Evolutionary conservation across 352 stramenopile species (phyloP).

Genomic region (Phytophthora sojae): DNA sequence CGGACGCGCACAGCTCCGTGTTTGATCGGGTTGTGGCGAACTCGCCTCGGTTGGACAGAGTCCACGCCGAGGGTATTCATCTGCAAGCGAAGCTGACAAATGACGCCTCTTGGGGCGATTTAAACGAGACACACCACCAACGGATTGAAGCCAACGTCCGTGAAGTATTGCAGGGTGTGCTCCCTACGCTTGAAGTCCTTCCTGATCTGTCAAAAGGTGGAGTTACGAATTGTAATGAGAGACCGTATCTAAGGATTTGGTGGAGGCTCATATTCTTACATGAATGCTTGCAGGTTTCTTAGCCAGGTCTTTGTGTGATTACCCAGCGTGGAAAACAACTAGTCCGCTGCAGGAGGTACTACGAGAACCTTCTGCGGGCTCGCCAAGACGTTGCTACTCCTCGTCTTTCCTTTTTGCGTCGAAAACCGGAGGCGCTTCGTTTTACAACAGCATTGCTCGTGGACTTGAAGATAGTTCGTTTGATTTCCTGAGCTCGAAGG

Average conservation of each 20-base stretch:
- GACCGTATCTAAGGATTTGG: not conserved
- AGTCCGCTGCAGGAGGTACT: conserved; percentile 26
- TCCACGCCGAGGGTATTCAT: conserved; percentile 48
- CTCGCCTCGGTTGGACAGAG: conserved; percentile 31
- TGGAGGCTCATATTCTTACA: not conserved
- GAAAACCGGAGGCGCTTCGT: conserved; percentile 6
- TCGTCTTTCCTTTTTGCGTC: conserved; percentile 44
- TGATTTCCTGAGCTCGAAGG: conserved; percentile 6
- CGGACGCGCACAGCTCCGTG: conserved; percentile 36
- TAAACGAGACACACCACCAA: conserved; percentile 30
- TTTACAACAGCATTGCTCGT: conserved; percentile 19
- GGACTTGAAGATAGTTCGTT: not conserved
- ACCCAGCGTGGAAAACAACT: conserved; percentile 29
- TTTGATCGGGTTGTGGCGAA: conserved; percentile 45
- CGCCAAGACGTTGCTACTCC: conserved; percentile 37
- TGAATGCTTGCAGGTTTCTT: conserved; percentile 44
- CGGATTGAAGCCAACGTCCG: conserved; percentile 49
- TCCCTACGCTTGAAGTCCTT: conserved; percentile 35
- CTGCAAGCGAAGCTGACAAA: conserved; percentile 35
- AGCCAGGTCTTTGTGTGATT: conserved; percentile 49
- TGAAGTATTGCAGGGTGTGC: conserved; percentile 24
- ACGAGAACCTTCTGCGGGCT: not conserved
- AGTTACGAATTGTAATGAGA: not conserved
- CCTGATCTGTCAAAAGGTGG: conserved; percentile 35
- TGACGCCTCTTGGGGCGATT: not conserved